A percentile compares a stretch with the other conserved stretches of the same genome.
These are phyloP conservation scores for Panicum hallii DNA, from an alignment of 202 grass and related monocot genomes.

Conservation along the genomic window DNA sequence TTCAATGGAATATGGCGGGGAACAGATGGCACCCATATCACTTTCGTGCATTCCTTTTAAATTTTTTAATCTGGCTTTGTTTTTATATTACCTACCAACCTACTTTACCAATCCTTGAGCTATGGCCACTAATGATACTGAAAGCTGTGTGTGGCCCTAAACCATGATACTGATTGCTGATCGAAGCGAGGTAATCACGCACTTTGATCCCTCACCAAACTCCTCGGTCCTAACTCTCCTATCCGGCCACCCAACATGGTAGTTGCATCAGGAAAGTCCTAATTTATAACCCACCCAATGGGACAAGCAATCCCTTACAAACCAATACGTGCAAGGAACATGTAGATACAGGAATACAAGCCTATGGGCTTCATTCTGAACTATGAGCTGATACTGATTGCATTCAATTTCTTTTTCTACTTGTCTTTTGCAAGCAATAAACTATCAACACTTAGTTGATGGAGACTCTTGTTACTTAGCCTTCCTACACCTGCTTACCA, in stretches of 20 bases:
- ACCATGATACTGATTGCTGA: conserved; percentile 22
- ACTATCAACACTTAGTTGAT: conserved; percentile 28
- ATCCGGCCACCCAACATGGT: background rate
- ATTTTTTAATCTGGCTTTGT: conserved; percentile 5
- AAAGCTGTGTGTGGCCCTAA: conserved; percentile 23
- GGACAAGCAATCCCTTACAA: background rate
- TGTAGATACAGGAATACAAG: background rate
- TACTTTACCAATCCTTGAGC: conserved; percentile 28
- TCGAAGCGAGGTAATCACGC: conserved; percentile 10
- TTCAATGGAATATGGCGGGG: conserved; percentile 20
- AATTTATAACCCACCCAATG: conserved; percentile 14
- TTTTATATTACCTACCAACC: conserved; percentile 26
- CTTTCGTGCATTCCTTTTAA: conserved; percentile 26
- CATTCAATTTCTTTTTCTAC: background rate
- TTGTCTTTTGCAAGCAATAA: conserved; percentile 33
- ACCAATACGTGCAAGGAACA: background rate
- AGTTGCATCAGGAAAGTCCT: conserved; percentile 27
- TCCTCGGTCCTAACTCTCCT: background rate
- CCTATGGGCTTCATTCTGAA: conserved; percentile 26
- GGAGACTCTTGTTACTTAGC: conserved; percentile 1
- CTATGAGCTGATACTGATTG: conserved; percentile 10
- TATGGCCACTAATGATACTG: conserved; percentile 35
- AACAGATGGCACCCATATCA: conserved; percentile 34
- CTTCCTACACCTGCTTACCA: background rate
- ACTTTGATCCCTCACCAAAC: conserved; percentile 5